A percentile compares a stretch with the other conserved stretches of the same genome.
phyloP scores from a whole-genome alignment of 176 grass and related monocot species.

The Cenchrus americanus region DNA sequence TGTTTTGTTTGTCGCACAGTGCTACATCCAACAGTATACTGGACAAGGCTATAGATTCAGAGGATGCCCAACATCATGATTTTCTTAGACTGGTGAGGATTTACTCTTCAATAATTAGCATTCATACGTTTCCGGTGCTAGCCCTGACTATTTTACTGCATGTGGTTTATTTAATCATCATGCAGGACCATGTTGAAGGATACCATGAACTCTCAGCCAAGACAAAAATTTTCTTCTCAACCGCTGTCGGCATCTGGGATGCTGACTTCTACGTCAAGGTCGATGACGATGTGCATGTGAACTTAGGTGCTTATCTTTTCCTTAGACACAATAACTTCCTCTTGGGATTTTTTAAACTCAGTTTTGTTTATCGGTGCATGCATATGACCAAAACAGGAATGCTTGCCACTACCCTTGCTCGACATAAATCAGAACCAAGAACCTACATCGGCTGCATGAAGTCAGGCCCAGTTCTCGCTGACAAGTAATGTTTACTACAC shows the following conservation, averaged over 20 bases:
- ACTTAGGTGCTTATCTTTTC: constrained; percentile 72
- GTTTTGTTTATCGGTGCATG: constrained; percentile 21
- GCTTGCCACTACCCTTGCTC: constrained; percentile 82
- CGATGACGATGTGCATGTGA: constrained; percentile 98
- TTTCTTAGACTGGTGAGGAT: constrained; percentile 84
- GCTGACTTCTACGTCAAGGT: constrained; percentile 98
- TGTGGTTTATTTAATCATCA: constrained; percentile 21
- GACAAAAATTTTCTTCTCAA: constrained; percentile 97
- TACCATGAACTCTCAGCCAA: constrained; percentile 98
- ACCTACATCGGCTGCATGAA: constrained; percentile 99
- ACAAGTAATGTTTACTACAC: constrained; percentile 70
- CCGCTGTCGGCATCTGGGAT: constrained; percentile 86
- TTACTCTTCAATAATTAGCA: constrained; percentile 23
- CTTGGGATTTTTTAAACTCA: constrained; percentile 4
- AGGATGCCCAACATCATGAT: constrained; percentile 83
- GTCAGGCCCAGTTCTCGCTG: constrained; percentile 91
- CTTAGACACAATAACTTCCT: constrained; percentile 14
- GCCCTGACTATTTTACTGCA: constrained; percentile 23
- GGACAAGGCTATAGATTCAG: constrained; percentile 89
- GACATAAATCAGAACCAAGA: constrained; percentile 91
- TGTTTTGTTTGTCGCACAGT: constrained; percentile 51
- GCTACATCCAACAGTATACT: constrained; percentile 94
- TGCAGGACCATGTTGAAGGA: constrained; percentile 89
- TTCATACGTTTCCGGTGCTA: constrained; percentile 24
- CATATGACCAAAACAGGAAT: constrained; percentile 64